Conservation (phyloP, 2,329 filamentous ascomycete genomes). For the Talaromyces verruculosus region DNA sequence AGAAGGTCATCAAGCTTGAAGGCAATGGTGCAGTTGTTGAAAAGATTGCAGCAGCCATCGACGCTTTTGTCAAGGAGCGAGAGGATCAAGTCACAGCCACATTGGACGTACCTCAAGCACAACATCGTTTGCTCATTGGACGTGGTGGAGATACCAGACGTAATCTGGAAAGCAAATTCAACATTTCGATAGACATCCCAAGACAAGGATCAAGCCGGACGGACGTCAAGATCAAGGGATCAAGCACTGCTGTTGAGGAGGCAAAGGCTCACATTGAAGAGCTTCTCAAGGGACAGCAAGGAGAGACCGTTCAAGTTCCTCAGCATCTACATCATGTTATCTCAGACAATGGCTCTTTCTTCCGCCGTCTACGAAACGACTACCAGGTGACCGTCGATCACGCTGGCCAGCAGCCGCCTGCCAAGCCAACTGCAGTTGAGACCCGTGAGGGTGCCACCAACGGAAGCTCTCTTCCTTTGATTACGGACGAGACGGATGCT, state of each 20-base stretch:
- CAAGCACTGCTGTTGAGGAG: constrained; percentile 73
- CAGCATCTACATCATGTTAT: constrained; percentile 79
- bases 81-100: constrained; percentile 77
- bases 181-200: constrained; percentile 84
- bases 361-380: constrained; percentile 84
- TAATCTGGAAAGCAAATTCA: constrained; percentile 80
- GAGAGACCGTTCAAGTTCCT: constrained; percentile 83
- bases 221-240: constrained; percentile 80
- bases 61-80: constrained; percentile 77
- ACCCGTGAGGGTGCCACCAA: constrained; percentile 57
- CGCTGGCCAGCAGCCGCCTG: constrained; percentile 72
- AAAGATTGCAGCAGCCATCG: constrained; percentile 79
- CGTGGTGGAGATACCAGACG: constrained; percentile 86
- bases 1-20: constrained; percentile 82
- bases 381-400: constrained; percentile 90
- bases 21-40: constrained; percentile 81
- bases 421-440: constrained; percentile 60
- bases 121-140: constrained; percentile 88
- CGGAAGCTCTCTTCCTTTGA: constrained; percentile 70
- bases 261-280: constrained; percentile 79
- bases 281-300: constrained; percentile 80
- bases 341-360: constrained; percentile 82
- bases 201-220: constrained; percentile 82
- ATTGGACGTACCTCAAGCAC: constrained; percentile 80
- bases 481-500: constrained; percentile 77